phyloP scores from a whole-genome alignment of 2,329 filamentous ascomycete species.

The Nakataea oryzae region DNA sequence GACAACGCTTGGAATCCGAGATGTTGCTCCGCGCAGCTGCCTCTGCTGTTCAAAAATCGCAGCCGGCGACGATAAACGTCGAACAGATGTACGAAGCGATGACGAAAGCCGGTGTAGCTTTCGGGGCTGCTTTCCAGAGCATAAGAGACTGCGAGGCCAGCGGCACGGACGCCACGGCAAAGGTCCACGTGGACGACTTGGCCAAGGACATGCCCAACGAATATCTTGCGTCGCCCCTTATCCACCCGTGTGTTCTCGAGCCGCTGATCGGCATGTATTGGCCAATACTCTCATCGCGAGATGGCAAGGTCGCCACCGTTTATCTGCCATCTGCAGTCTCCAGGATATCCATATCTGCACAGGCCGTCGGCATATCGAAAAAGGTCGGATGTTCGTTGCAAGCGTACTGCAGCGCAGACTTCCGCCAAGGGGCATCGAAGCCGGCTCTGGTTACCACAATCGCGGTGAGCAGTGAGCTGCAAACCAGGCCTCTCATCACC shows the following conservation, averaged over 20 bases:
- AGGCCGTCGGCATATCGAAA: slow-evolving; percentile 14
- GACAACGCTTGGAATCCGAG: slow-evolving; percentile 16
- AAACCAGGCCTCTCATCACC: slow-evolving; percentile 18
- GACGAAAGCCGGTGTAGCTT: slow-evolving; percentile 32
- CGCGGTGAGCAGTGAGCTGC: slow-evolving; percentile 16
- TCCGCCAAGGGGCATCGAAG: slow-evolving; percentile 17
- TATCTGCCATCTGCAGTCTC: slow-evolving; percentile 32
- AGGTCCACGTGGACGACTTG: slow-evolving; percentile 23
- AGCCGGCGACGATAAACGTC: slow-evolving; percentile 18
- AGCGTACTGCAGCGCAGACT: slow-evolving; percentile 23
- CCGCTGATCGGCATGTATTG: slow-evolving; percentile 30
- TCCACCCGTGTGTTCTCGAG: slow-evolving; percentile 29
- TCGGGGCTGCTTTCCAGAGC: slow-evolving; percentile 41
- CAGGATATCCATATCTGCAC: slow-evolving; percentile 23
- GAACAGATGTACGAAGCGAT: slow-evolving; percentile 34
- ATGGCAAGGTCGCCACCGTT: slow-evolving; percentile 20
- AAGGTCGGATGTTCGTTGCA: slow-evolving; percentile 19
- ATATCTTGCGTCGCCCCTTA: slow-evolving; percentile 18
- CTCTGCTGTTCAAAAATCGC: slow-evolving; percentile 16
- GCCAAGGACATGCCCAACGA: slow-evolving; percentile 28
- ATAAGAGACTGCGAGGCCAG: slow-evolving; percentile 32
- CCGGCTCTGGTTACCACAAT: slow-evolving; percentile 26
- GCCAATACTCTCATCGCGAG: slow-evolving; percentile 22
- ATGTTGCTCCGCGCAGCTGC: slow-evolving; percentile 19
- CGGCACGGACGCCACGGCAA: slow-evolving; percentile 19